Conservation (phyloP, 371 early-diverging fungal species). For the Capillidium heterosporum region DNA sequence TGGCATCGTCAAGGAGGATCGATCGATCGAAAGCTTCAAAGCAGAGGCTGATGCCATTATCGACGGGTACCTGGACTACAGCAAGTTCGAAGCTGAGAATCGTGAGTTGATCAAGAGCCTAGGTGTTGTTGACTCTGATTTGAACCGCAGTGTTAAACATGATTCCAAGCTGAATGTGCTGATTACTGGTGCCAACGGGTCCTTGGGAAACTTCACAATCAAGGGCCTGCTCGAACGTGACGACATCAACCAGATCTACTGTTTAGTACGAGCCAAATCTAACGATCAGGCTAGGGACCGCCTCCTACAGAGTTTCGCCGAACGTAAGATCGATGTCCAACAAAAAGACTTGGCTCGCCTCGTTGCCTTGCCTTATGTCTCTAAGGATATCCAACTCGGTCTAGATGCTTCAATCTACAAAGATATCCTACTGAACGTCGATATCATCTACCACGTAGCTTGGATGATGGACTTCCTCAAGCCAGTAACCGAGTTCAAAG, state of each 20-base stretch:
- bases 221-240: background rate
- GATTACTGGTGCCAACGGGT: background rate
- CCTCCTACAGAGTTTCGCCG: background rate
- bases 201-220: background rate
- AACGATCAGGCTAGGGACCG: background rate
- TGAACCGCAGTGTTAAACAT: background rate
- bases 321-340: background rate
- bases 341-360: background rate
- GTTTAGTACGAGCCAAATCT: background rate
- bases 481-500: background rate
- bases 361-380: conserved; percentile 7
- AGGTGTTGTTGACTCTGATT: background rate
- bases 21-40: too few species aligned
- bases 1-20: background rate
- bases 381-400: conserved; percentile 13
- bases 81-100: background rate
- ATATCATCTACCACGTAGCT: background rate
- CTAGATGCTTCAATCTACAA: conserved; percentile 4
- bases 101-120: background rate
- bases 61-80: background rate
- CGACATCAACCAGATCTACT: background rate
- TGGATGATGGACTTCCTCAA: conserved; percentile 6
- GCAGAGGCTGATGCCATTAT: too few species aligned
- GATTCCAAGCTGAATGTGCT: background rate
- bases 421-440: background rate